These are phyloP conservation scores for Juncus effusus DNA, from an alignment of 176 grass and related monocot species.

Conservation along the genomic window DNA sequence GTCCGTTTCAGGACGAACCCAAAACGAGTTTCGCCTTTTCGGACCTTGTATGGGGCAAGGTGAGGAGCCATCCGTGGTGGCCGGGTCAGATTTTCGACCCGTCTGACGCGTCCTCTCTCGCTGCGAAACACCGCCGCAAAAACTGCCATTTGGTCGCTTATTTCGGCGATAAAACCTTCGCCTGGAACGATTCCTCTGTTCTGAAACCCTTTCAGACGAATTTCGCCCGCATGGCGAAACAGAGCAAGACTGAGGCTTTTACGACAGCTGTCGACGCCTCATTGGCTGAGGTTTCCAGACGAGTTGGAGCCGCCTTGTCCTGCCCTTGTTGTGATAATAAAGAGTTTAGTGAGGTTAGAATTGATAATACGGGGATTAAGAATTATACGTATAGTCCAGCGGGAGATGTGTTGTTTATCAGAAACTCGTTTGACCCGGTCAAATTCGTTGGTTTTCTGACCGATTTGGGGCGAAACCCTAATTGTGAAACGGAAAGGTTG, in stretches of 20 bases:
- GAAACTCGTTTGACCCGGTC: constrained; percentile 33
- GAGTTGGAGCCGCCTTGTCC: constrained; percentile 28
- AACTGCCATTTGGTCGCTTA: constrained; percentile 46
- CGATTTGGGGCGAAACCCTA: constrained; percentile 39
- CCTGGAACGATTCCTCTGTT: constrained; percentile 33
- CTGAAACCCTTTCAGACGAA: constrained; percentile 42
- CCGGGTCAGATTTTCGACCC: constrained; percentile 60
- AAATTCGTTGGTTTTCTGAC: constrained; percentile 40
- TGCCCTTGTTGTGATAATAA: constrained; percentile 37
- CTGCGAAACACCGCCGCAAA: constrained; percentile 12
- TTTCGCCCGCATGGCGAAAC: constrained; percentile 33
- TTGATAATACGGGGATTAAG: constrained; percentile 62
- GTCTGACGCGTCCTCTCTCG: constrained; percentile 48
- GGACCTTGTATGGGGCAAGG: constrained; percentile 60
- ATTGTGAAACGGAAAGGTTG: constrained; percentile 29
- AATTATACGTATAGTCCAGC: constrained; percentile 22
- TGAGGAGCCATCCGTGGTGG: constrained; percentile 73
- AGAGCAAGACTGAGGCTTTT: constrained; percentile 37
- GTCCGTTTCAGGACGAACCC: constrained; percentile 34
- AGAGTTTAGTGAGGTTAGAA: constrained; percentile 27
- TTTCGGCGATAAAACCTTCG: constrained; percentile 69
- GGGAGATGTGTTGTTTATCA: constrained; percentile 41
- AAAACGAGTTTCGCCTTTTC: constrained; percentile 26
- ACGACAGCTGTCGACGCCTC: constrained; percentile 42
- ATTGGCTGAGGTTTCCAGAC: constrained; percentile 50